Base-by-base conservation (phyloP, 805 yeast genomes). In the Hyphopichia homilentoma region DNA sequence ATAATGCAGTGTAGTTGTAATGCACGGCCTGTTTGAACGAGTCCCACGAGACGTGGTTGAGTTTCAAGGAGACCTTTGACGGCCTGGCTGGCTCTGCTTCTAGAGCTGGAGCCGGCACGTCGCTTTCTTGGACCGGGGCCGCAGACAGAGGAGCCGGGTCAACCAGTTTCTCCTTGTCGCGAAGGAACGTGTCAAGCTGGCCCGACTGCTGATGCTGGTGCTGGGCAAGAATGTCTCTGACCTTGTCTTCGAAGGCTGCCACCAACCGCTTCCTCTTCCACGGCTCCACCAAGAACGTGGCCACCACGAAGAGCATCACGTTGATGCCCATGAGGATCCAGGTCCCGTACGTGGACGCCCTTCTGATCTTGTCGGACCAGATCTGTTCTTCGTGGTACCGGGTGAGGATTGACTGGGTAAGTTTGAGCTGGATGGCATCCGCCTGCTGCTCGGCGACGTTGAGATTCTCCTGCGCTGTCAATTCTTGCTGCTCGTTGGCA, bases 341-440 rank as follows among this genome's bases (percentile, higher is more conserved):
- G 0, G 99, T 93, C 2, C 97, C 98, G 95, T 96, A 93, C 0
- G 97, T 89, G 5, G 96, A 85, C 4, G 95, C 87, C 43, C 89
- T 75, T 39, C 98, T 69, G 38, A 93, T 93, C 57, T 89, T 89
- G 59, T 93, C 98, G 2, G 96, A 86, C 97, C 98, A 93, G 6
- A 93, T 78, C 57, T 93, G 97, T 50, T 93, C 99, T 54, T 93
- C 97, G 41, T 90, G 96, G 49, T 93, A 93, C 45, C 97, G 67
- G 2, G 88, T 79, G 49, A 90, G 66, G 12, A 93, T 93, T 38
- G 85, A 81, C 35, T 79, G 79, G 12, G 87, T 80, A 29, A 88
- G 60, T 35, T 71, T 75, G 34, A 77, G 71, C 44, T 84, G 90
- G 13, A 81, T 57, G 7, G 79, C 79, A 35, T 88, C 96, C 25